Evolutionary conservation across 345 rosid species (phyloP).

Genomic region (Ricinus communis): DNA sequence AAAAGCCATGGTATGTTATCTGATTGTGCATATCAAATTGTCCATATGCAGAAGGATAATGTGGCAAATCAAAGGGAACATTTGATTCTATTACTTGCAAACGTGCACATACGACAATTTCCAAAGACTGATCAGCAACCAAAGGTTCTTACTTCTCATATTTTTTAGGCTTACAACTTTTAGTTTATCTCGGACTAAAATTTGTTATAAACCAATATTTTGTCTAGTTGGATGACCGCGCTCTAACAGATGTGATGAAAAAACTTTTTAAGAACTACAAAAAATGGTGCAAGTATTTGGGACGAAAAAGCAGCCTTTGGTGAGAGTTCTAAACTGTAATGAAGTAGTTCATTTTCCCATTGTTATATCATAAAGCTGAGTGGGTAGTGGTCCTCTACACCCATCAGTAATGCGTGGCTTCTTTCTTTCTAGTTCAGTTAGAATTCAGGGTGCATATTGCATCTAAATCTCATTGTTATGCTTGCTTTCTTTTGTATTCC

Average conservation of each 20-base stretch:
- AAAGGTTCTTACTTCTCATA: constrained; percentile 37
- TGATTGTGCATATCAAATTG: not conserved
- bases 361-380: not conserved
- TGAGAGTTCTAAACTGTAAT: constrained; percentile 27
- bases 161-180: constrained; percentile 6
- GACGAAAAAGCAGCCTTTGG: constrained; percentile 69
- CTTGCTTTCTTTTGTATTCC: not conserved
- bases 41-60: constrained; percentile 45
- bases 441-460: not conserved
- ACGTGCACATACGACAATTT: constrained; percentile 52
- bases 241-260: constrained; percentile 59
- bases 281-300: constrained; percentile 67
- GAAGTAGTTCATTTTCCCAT: not conserved
- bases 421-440: not conserved
- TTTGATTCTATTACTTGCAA: constrained; percentile 60
- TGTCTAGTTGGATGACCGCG: constrained; percentile 56
- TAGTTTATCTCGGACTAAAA: constrained; percentile 6
- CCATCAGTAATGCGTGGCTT: not conserved
- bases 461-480: not conserved
- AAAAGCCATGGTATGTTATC: not conserved
- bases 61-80: constrained; percentile 67
- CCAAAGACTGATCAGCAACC: constrained; percentile 53
- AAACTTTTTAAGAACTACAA: constrained; percentile 61
- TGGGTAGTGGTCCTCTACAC: not conserved
- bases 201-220: not conserved